Evolutionary conservation across 2,329 filamentous ascomycete genomes (phyloP), one percentile per base, ranked within the genome.

Genomic region (Spiromastix sp.): DNA sequence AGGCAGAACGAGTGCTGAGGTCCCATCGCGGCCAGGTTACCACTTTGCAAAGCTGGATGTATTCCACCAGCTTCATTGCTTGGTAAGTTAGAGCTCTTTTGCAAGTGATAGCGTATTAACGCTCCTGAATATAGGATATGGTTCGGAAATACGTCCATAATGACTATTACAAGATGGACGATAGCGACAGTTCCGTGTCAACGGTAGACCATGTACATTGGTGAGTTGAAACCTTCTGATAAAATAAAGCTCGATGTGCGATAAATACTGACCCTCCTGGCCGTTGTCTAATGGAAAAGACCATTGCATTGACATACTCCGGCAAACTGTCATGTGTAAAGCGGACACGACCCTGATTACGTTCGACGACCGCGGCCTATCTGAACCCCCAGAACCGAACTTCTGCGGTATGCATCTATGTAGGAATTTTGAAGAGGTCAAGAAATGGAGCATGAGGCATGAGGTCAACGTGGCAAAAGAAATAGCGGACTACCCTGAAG

Each of bases 21-120:
- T 43, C 4, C 38, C 42, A 9, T 41, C 42, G 10, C 31, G 34
- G 8, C 36, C 26, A 15, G 40, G 36, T 9, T 27, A 38, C 16
- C 31, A 40, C 22, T 34, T 46, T 12, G 42, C 32, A 5, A 44
- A 39, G 13, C 24, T 43, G 27, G 42, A 42, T 10, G 44, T 42
- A 4, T 43, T 45, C 29, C 40, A 51, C 33, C 47, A 51, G 24
- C 42, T 51, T 1, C 47, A 51, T 28, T 52, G 47, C 22, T 22
- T 50, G 35, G 48, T 48, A 44, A 16, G 40, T 32, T 17, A 19
- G 11, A 19, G 9, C 21, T 19, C 7, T 2, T 24, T 11, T 6
- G 5, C 4, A 17, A 17, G 22, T 11, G 29, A n/a, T 8, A 30
- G n/a, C 10, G 7, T 10, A 20, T 17, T 30, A 17, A 32, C 17